These are phyloP conservation scores for Coemansia sp. DNA, from an alignment of 371 early-diverging fungal genomes.

Conservation along the genomic window DNA sequence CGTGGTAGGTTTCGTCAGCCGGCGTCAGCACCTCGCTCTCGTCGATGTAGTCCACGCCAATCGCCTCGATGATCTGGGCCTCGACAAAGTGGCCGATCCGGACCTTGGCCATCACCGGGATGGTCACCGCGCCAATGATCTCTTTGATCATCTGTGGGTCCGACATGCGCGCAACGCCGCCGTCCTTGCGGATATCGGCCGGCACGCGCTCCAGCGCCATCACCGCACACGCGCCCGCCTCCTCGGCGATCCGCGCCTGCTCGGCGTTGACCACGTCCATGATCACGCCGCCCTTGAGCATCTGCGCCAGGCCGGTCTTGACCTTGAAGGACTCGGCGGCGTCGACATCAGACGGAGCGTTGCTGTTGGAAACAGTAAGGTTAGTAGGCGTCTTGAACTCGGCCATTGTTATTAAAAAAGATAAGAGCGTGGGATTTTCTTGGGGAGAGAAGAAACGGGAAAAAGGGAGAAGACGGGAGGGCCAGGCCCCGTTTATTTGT, in stretches of 20 bases:
- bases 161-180: slow-evolving; percentile 98
- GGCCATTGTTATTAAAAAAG: no score
- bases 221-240: slow-evolving; percentile 97
- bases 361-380: background rate
- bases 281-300: slow-evolving; percentile 97
- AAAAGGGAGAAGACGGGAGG: no score
- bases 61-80: slow-evolving; percentile 89
- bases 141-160: slow-evolving; percentile 97
- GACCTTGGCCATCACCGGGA: slow-evolving; percentile 98
- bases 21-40: slow-evolving; percentile 96
- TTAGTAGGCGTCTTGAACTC: background rate
- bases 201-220: slow-evolving; percentile 98
- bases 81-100: slow-evolving; percentile 98
- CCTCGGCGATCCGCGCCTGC: slow-evolving; percentile 96
- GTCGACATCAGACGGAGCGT: background rate
- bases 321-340: slow-evolving; percentile 56
- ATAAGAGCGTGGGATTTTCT: no score
- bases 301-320: slow-evolving; percentile 96
- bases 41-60: slow-evolving; percentile 95
- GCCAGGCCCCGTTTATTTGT: no score
- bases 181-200: slow-evolving; percentile 96
- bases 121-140: slow-evolving; percentile 92
- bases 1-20: slow-evolving; percentile 87
- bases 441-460: no score
- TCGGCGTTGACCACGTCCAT: slow-evolving; percentile 98